Conservation (phyloP, 1,284 basidiomycete genomes). For the Prillingera fragicola region DNA sequence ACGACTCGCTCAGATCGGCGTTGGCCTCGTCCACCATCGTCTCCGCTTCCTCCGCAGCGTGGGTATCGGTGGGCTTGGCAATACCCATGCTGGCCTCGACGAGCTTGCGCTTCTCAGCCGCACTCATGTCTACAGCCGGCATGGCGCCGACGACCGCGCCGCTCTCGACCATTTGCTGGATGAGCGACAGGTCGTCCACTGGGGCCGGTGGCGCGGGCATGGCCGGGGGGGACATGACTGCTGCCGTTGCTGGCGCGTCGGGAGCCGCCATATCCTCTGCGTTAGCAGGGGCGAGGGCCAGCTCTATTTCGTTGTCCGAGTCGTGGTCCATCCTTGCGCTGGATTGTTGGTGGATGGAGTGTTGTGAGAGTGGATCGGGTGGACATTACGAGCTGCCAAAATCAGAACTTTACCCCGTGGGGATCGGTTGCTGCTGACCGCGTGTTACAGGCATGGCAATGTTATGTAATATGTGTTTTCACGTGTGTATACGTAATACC, state of each 20-base stretch:
- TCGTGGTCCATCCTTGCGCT: constrained; percentile 5
- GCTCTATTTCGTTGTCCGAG: constrained; percentile 13
- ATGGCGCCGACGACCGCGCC: constrained; percentile 38
- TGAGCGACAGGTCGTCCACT: constrained; percentile 39
- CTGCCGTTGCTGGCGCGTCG: not conserved
- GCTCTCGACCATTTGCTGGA: constrained; percentile 40
- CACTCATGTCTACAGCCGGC: constrained; percentile 28
- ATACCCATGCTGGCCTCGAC: constrained; percentile 30
- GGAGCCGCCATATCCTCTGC: not conserved
- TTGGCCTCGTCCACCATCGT: not conserved
- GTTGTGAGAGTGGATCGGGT: too few species aligned
- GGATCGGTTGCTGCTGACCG: too few species aligned
- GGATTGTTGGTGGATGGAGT: not conserved
- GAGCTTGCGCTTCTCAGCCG: constrained; percentile 33
- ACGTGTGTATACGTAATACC: too few species aligned
- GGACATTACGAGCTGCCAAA: too few species aligned
- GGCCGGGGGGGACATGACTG: constrained; percentile 14
- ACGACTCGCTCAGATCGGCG: constrained; percentile 18
- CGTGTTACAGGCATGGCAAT: too few species aligned
- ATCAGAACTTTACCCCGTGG: too few species aligned
- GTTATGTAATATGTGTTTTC: too few species aligned
- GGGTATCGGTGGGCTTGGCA: not conserved
- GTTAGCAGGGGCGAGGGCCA: constrained; percentile 2
- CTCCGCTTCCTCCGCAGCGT: not conserved
- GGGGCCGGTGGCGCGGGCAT: constrained; percentile 23